Evolutionary conservation across 768 basidiomycete genomes (phyloP), one percentile per base, ranked within the genome.

Genomic region (Tylopilus subfusipes): DNA sequence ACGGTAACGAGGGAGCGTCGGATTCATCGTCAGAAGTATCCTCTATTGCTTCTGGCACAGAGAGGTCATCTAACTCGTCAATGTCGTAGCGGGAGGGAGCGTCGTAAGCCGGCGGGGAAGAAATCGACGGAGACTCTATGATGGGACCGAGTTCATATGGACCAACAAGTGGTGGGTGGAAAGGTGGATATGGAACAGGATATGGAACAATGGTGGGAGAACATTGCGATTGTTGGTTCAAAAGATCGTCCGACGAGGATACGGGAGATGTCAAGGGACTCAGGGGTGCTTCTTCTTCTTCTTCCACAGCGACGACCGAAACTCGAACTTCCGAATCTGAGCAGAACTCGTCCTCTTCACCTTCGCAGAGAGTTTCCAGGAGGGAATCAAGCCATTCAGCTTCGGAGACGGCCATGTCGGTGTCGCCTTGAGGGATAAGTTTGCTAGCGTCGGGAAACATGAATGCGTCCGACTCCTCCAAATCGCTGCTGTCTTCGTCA

Each of bases 21-120:
- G 88, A 89, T 75, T 90, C 90, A 73, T 91, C 89, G 73, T 91
- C 90, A 42, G 89, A 91, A 34, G 79, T 82, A 70, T 91, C 89
- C 68, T 90, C 88, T 77, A 90, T 87, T 39, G 87, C 83, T 64
- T 90, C 89, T 42, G 87, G 88, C 40, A 90, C 81, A 27, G 85
- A 75, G 30, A 83, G 76, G 64, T 86, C 85, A 62, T 86, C 86
- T 59, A 81, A 63, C 71, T 87, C 83, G 71, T 86, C 82, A 62
- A 69, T 66, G 55, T 82, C 76, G 64, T 78, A 79, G 61, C 85
- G 86, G 52, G 88, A 83, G 42, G 86, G 76, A 43, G 85, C 77
- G 65, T 82, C 79, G 73, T 72, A 75, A 56, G 66, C 63, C 22
- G 66, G 59, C 16, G 65, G 60, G 34, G 59, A 54, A 60, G 79